A percentile compares a stretch with the other conserved stretches of the same genome.
Evolutionary conservation across 1,284 basidiomycete genomes (phyloP).

Genomic region (Exobasidium cylindrosporum): DNA sequence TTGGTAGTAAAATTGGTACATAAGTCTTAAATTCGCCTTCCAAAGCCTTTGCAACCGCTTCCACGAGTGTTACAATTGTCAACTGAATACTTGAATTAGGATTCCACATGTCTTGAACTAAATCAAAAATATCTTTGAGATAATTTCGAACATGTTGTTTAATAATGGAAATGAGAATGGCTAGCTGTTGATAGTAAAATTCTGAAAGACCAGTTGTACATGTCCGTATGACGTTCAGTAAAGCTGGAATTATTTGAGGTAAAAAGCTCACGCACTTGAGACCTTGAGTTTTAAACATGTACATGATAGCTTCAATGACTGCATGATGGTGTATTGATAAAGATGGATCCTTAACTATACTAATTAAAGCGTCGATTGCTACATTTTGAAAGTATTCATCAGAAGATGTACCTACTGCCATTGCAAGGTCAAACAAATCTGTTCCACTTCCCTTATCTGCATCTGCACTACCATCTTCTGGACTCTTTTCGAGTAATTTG

Average conservation of each 20-base stretch:
- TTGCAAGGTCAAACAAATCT: conserved; percentile 63
- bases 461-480: conserved; percentile 64
- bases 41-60: conserved; percentile 88
- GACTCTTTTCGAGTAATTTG: conserved; percentile 69
- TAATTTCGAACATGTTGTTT: conserved; percentile 91
- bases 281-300: conserved; percentile 97
- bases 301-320: conserved; percentile 98
- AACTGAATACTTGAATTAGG: conserved; percentile 75
- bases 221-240: conserved; percentile 80
- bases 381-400: conserved; percentile 99
- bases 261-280: conserved; percentile 93
- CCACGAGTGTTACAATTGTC: conserved; percentile 88
- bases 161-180: conserved; percentile 92
- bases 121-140: conserved; percentile 51
- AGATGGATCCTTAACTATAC: conserved; percentile 70
- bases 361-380: conserved; percentile 83
- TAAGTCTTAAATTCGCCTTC: conserved; percentile 98
- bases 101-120: conserved; percentile 54
- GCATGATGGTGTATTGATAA: conserved; percentile 65
- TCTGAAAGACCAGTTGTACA: conserved; percentile 77
- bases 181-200: conserved; percentile 92
- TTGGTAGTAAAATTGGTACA: conserved; percentile 84
- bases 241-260: conserved; percentile 94
- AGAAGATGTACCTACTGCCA: conserved; percentile 56
- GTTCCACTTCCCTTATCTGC: conserved; percentile 59